Evolutionary conservation across 768 basidiomycete genomes (phyloP).

Genomic region (button mushroom (Agaricus bisporus)): DNA sequence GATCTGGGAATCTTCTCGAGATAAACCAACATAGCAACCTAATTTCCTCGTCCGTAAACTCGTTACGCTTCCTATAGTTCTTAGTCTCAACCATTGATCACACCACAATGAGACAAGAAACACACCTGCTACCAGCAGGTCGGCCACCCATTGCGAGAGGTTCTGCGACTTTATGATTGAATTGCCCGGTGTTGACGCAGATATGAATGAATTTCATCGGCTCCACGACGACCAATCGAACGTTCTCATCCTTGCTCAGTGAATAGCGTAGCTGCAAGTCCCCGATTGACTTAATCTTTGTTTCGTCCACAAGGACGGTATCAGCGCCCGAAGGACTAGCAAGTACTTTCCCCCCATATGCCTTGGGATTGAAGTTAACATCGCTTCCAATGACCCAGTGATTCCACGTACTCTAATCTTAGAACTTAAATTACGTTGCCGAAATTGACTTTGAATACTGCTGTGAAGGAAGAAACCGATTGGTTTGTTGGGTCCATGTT

Average conservation of each 20-base stretch:
- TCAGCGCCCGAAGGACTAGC: constrained; percentile 15
- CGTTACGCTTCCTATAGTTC: constrained; percentile 14
- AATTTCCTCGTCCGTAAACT: constrained; percentile 35
- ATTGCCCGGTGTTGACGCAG: constrained; percentile 16
- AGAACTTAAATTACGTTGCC: constrained; percentile 14
- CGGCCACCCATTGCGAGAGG: constrained; percentile 26
- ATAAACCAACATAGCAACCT: constrained; percentile 29
- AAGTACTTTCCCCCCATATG: constrained; percentile 22
- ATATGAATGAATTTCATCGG: constrained; percentile 19
- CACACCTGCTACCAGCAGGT: background rate
- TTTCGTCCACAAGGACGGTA: constrained; percentile 18
- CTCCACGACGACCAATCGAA: constrained; percentile 20
- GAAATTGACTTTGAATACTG: constrained; percentile 20
- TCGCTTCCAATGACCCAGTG: background rate
- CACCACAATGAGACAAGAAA: background rate
- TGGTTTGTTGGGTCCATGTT: constrained; percentile 18
- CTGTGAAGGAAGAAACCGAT: constrained; percentile 29
- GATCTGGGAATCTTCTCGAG: constrained; percentile 28
- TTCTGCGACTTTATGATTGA: constrained; percentile 14
- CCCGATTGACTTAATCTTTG: background rate
- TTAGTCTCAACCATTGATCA: background rate
- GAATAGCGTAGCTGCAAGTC: constrained; percentile 16
- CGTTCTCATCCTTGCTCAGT: constrained; percentile 9
- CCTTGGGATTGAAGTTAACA: constrained; percentile 13
- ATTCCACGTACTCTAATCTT: constrained; percentile 29